Percentiles rank a stretch among this genome's conserved stretches.
Conservation (phyloP, 2,329 filamentous ascomycete species). For the Leptographium radiaticola region DNA sequence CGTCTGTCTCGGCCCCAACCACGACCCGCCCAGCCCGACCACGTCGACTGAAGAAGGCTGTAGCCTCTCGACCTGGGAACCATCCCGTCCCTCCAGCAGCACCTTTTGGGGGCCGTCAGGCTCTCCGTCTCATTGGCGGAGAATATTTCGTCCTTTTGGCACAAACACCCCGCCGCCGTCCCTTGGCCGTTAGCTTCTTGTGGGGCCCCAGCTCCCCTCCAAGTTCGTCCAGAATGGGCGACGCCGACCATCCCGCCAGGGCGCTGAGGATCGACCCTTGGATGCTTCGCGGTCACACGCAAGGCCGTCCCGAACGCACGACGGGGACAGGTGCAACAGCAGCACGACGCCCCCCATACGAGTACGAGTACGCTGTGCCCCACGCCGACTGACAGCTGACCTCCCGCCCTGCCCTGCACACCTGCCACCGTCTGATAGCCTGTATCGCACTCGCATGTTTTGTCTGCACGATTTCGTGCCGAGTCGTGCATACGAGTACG, state of each 20-base stretch:
- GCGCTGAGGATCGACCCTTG: no score
- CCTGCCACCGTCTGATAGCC: no score
- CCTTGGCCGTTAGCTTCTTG: constrained; percentile 5
- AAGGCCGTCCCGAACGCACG: background rate
- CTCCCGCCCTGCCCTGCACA: no score
- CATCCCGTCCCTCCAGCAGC: no score
- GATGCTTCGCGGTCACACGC: no score
- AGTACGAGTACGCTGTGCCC: background rate
- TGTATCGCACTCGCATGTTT: no score
- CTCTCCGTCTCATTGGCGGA: constrained; percentile 9
- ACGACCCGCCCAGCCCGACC: no score
- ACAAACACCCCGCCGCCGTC: background rate
- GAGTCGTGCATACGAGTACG: no score
- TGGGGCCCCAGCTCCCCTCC: constrained; percentile 3
- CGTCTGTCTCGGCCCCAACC: no score
- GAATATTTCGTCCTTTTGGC: constrained; percentile 10
- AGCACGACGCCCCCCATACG: background rate
- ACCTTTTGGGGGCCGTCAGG: background rate
- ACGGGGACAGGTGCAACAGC: background rate
- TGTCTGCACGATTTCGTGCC: no score
- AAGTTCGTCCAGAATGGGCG: background rate
- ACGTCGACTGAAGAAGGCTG: no score
- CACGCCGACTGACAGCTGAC: background rate
- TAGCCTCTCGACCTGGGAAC: no score
- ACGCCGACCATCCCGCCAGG: background rate